Evolutionary conservation across 371 early-diverging fungal species (phyloP).

Genomic region (Coemansia sp.): DNA sequence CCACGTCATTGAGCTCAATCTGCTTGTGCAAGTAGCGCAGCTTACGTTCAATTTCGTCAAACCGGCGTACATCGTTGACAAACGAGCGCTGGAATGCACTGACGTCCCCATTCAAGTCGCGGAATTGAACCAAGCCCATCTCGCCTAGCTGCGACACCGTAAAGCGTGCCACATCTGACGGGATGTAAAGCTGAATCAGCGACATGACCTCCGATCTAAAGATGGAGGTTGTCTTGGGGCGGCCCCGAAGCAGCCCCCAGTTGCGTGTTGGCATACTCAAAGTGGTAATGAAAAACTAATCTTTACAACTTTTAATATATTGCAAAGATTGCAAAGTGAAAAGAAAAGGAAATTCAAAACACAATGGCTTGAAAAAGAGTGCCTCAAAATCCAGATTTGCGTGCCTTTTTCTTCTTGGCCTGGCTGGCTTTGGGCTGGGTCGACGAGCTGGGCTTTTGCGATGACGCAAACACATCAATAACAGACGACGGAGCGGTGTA

Average conservation of each 20-base stretch:
- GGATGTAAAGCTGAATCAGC: constrained; percentile 94
- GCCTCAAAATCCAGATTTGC: constrained; percentile 5
- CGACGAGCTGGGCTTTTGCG: neutral
- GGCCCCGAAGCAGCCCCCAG: constrained; percentile 42
- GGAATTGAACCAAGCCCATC: constrained; percentile 90
- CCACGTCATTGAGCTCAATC: constrained; percentile 77
- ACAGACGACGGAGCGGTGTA: neutral
- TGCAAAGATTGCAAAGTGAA: constrained; percentile 4
- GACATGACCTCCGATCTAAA: constrained; percentile 98
- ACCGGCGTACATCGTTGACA: constrained; percentile 84
- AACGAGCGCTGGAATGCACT: constrained; percentile 98
- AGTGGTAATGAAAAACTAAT: neutral
- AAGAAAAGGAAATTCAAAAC: neutral
- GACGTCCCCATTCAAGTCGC: constrained; percentile 91
- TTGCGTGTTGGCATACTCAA: constrained; percentile 32
- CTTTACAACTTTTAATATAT: neutral
- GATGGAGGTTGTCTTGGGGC: constrained; percentile 56
- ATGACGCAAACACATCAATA: neutral
- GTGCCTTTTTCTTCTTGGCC: constrained; percentile 24
- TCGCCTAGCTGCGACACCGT: constrained; percentile 95
- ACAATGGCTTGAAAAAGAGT: neutral
- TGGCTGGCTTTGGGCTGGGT: neutral
- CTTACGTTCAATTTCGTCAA: constrained; percentile 93
- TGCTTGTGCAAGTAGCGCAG: constrained; percentile 88
- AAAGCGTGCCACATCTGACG: constrained; percentile 90